These are phyloP conservation scores for Penicillium frequentans DNA, from an alignment of 2,329 filamentous ascomycete species.

Conservation along the genomic window DNA sequence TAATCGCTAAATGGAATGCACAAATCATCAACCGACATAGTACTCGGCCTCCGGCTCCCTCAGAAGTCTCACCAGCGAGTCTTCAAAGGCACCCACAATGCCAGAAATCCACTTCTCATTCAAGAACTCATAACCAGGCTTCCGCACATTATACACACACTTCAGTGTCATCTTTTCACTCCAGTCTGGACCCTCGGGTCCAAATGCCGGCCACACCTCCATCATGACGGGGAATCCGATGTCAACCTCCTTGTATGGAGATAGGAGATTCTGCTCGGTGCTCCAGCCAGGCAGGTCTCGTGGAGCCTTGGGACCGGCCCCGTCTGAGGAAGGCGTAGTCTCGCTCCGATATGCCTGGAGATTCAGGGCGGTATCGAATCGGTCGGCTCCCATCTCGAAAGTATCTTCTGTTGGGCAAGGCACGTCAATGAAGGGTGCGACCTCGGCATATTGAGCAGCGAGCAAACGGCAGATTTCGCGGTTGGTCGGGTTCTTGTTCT, in stretches of 20 bases:
- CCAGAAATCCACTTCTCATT: not conserved
- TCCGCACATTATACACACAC: not conserved
- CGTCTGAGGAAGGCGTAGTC: not conserved
- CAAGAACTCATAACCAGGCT: not conserved
- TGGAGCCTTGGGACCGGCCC: not conserved
- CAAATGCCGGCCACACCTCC: not conserved
- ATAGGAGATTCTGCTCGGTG: not conserved
- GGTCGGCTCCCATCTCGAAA: not conserved
- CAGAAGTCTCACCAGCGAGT: not conserved
- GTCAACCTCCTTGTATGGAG: not conserved
- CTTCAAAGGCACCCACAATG: not conserved
- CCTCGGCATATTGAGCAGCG: not conserved
- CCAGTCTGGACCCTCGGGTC: not conserved
- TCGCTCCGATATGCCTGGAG: not conserved
- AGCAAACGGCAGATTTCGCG: not conserved
- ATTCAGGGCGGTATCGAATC: not conserved
- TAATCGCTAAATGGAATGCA: not conserved
- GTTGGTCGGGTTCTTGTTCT: not conserved
- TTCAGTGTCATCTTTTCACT: not conserved
- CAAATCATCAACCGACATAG: not conserved
- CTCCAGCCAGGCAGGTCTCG: not conserved
- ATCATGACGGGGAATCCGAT: not conserved
- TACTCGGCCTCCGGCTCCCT: not conserved
- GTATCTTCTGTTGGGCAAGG: not conserved
- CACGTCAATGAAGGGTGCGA: not conserved